Base-by-base conservation (phyloP, 139 green algal genomes). In the Dunaliella sp. region DNA sequence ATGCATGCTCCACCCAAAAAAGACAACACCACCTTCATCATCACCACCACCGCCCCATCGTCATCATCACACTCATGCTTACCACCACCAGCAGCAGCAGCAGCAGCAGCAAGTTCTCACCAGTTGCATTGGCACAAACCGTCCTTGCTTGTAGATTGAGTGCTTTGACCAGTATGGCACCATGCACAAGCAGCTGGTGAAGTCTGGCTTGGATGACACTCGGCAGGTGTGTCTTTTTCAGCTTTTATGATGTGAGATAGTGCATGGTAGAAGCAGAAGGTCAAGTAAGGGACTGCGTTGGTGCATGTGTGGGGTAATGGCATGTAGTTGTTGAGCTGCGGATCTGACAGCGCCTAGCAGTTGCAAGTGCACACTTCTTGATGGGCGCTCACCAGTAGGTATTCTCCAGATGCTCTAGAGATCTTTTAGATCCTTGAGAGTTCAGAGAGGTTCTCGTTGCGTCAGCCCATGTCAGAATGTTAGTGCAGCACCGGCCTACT, bases 191-290 rank as follows among this genome's bases (percentile, higher is more conserved):
- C 88, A 92, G 84, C 89, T 95, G 65, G 91, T 93, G 32, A 97
- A 97, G 89, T 91, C 87, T 34, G 94, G 95, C 2, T 95, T 94
- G 80, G 95, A 98, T 82, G 95, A 98, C 88, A 77, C 97, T 35
- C 88, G 94, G 2, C 94, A 96, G 89, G 93, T 76, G 59, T 0
- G 74, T 38, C 12, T 1, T 77, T n/a, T 21, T 65, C 48, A 65
- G 7, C 48, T 26, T 65, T 16, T 16, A 65, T 65, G 7, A 65
- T 78, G 73, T 12, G 2, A 33, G 73, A 33, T 21, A 78, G n/a
- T 78, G 73, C 2, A 78, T 78, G 73, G 25, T 16, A 38, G 48
- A 32, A 34, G 1, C 25, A 7, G 3, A 31, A 57, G 77, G n/a
- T n/a, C 34, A 38, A 28, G 22, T 38, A 80, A 80, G 12, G 12